Percentiles rank a stretch among this genome's conserved stretches.
Evolutionary conservation across 805 yeast genomes (phyloP).

Genomic region (Candida palmyrensis): DNA sequence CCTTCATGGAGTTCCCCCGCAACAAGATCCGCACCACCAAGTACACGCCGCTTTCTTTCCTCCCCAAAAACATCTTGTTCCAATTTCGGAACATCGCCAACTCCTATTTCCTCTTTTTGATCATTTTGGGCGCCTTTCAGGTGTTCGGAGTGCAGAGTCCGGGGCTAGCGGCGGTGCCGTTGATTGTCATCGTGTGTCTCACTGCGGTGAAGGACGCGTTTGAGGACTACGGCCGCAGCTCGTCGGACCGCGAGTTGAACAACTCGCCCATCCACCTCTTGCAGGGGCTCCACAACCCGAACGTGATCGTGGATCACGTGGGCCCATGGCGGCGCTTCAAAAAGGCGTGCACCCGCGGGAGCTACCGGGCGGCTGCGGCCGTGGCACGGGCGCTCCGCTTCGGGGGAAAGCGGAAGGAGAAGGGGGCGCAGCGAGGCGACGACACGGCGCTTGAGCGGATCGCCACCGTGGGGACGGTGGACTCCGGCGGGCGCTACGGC

Average conservation of each 20-base stretch:
- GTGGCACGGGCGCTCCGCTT: constrained; percentile 14
- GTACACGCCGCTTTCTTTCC: constrained; percentile 52
- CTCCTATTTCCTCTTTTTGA: constrained; percentile 49
- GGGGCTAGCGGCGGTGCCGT: constrained; percentile 73
- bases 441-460: constrained; percentile 29
- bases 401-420: constrained; percentile 17
- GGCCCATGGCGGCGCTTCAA: constrained; percentile 67
- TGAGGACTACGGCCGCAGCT: constrained; percentile 66
- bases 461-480: constrained; percentile 34
- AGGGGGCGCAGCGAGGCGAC: constrained; percentile 17
- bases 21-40: constrained; percentile 61
- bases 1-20: constrained; percentile 39
- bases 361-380: constrained; percentile 7
- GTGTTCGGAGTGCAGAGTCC: constrained; percentile 73
- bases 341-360: constrained; percentile 43
- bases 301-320: constrained; percentile 50
- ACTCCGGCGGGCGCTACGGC: constrained; percentile 10
- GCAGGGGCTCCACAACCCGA: constrained; percentile 50
- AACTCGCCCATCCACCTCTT: constrained; percentile 58
- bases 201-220: constrained; percentile 76
- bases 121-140: constrained; percentile 53
- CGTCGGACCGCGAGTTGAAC: constrained; percentile 64
- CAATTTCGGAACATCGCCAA: constrained; percentile 61
- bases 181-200: constrained; percentile 69
- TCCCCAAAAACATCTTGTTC: constrained; percentile 50